These are phyloP conservation scores for Crithidia acanthocephali DNA, from an alignment of 208 protist species.

Conservation along the genomic window DNA sequence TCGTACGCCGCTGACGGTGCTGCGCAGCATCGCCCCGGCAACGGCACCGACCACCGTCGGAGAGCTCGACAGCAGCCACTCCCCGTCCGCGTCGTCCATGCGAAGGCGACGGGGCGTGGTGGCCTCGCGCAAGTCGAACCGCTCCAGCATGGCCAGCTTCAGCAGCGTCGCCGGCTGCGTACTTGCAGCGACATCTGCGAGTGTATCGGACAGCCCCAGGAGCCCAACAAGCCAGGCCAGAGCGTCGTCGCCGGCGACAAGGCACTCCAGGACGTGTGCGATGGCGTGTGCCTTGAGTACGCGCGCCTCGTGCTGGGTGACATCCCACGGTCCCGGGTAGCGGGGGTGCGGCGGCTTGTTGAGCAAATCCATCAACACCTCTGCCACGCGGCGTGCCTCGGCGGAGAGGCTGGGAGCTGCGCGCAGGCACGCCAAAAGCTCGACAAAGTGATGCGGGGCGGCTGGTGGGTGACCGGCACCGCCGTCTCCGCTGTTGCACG, in stretches of 20 bases:
- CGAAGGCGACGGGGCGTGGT: background rate
- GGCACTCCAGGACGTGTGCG: constrained; percentile 32
- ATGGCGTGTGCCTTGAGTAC: constrained; percentile 33
- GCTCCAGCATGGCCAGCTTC: constrained; percentile 10
- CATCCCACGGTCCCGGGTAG: constrained; percentile 49
- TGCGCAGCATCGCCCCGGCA: constrained; percentile 47
- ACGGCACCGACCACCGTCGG: constrained; percentile 35
- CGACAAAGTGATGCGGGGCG: constrained; percentile 38
- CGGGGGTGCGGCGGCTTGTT: constrained; percentile 63
- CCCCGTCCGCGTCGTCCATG: constrained; percentile 15
- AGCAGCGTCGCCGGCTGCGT: background rate
- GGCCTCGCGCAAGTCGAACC: constrained; percentile 9
- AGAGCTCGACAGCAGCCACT: constrained; percentile 37
- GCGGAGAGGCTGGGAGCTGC: background rate
- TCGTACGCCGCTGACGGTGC: constrained; percentile 12
- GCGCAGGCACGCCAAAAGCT: constrained; percentile 23
- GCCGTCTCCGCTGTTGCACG: constrained; percentile 13
- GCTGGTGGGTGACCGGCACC: background rate
- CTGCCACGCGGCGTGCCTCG: constrained; percentile 30
- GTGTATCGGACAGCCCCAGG: constrained; percentile 21
- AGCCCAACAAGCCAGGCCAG: constrained; percentile 37
- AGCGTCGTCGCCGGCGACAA: constrained; percentile 24
- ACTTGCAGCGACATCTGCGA: background rate
- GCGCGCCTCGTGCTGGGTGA: constrained; percentile 25
- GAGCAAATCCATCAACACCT: constrained; percentile 56